Conservation (phyloP, 192 early-diverging fungal species). For the Diversispora epigaea region DNA sequence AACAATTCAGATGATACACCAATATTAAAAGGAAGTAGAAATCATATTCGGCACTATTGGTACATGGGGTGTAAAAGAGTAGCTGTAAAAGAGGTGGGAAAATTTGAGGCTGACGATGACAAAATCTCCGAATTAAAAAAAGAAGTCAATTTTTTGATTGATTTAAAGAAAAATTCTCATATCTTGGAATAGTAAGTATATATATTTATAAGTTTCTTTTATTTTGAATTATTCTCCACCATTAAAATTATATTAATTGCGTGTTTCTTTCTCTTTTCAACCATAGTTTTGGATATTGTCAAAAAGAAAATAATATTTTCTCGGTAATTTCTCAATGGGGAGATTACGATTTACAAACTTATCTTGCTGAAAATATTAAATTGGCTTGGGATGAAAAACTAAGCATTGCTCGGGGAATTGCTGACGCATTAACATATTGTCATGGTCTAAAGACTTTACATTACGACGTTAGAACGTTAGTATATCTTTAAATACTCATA, state of each 20-base stretch:
- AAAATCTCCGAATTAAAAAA: neutral
- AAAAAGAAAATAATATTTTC: neutral
- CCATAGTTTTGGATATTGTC: neutral
- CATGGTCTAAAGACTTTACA: slow-evolving; percentile 1
- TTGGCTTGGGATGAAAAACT: neutral
- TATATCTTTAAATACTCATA: no score
- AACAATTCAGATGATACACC: neutral
- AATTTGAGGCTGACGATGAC: neutral
- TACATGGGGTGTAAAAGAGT: neutral
- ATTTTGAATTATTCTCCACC: no score
- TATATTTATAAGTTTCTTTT: no score
- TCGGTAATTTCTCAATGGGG: slow-evolving; percentile 6
- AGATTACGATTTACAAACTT: slow-evolving; percentile 2
- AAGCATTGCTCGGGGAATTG: neutral
- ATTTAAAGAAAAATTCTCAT: neutral
- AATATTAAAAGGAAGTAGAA: neutral
- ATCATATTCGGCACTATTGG: neutral
- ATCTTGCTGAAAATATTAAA: neutral
- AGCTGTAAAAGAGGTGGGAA: neutral
- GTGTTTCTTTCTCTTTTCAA: neutral
- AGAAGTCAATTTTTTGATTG: neutral
- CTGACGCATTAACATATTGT: neutral
- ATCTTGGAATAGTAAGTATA: slow-evolving; percentile 1
- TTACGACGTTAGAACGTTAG: slow-evolving; percentile 2
- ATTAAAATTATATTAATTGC: no score